Evolutionary conservation across 768 basidiomycete species (phyloP).

Genomic region (Psilocybe subaeruginosa): DNA sequence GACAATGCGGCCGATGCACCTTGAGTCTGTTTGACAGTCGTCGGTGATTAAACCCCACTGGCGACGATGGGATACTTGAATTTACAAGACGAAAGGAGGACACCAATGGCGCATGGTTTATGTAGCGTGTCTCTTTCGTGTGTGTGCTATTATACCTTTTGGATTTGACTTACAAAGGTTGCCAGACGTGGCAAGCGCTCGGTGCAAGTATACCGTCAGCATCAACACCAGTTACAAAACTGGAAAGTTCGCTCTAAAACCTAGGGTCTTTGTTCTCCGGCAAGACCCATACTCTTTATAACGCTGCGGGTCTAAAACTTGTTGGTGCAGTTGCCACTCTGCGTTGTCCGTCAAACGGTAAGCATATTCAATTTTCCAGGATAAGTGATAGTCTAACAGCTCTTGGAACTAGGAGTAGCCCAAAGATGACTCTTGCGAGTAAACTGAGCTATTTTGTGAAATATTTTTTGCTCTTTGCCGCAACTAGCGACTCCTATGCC

Average conservation of each 20-base stretch:
- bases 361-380: not conserved
- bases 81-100: no score
- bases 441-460: not conserved
- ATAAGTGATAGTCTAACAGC: no score
- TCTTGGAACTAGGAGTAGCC: not conserved
- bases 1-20: no score
- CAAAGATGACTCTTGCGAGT: not conserved
- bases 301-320: not conserved
- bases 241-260: not conserved
- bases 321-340: no score
- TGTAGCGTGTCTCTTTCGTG: no score
- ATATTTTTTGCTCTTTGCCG: not conserved
- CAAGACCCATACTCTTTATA: not conserved
- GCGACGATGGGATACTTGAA: no score
- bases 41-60: no score
- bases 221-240: not conserved
- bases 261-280: not conserved
- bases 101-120: no score
- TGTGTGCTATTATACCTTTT: not conserved
- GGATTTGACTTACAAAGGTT: not conserved
- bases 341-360: not conserved
- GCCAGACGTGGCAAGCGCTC: not conserved
- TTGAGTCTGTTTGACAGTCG: no score
- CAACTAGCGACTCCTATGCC: not conserved
- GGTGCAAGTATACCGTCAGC: not conserved